Conservation (phyloP, 148 eudicot species). For the Fallopia convolvulus region DNA sequence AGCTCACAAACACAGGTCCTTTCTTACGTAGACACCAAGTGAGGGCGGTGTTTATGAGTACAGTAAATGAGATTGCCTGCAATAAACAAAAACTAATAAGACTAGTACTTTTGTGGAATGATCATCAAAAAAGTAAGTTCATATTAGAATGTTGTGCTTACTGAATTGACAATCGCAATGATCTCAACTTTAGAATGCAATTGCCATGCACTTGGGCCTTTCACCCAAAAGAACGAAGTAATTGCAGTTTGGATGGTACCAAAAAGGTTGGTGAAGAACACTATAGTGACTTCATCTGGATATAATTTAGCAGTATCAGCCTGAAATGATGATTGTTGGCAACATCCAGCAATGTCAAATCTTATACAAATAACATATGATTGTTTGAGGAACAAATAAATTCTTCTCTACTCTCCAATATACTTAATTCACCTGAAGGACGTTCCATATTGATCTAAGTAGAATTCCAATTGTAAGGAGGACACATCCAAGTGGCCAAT, state of each 20-base stretch:
- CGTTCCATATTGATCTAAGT: neutral
- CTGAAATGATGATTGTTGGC: neutral
- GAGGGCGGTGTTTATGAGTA: neutral
- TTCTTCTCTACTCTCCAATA: too few species aligned
- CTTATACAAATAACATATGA: too few species aligned
- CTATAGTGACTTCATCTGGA: conserved; percentile 4
- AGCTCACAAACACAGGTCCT: neutral
- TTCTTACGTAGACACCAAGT: conserved; percentile 3
- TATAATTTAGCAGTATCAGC: neutral
- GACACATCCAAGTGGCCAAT: neutral
- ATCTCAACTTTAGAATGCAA: neutral
- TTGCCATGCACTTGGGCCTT: neutral
- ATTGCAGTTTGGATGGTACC: neutral
- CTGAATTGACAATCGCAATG: neutral
- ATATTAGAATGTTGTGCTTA: neutral
- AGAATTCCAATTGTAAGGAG: neutral
- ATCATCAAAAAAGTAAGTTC: too few species aligned
- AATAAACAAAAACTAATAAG: too few species aligned
- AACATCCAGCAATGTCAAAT: too few species aligned
- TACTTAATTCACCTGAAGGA: neutral
- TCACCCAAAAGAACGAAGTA: neutral
- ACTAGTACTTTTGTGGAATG: too few species aligned
- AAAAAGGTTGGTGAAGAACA: neutral
- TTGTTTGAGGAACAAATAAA: too few species aligned
- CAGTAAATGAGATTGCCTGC: neutral